A percentile compares a stretch with the other conserved stretches of the same genome.
Conservation (phyloP, 768 basidiomycete species). For the Lyophyllum shimeji region DNA sequence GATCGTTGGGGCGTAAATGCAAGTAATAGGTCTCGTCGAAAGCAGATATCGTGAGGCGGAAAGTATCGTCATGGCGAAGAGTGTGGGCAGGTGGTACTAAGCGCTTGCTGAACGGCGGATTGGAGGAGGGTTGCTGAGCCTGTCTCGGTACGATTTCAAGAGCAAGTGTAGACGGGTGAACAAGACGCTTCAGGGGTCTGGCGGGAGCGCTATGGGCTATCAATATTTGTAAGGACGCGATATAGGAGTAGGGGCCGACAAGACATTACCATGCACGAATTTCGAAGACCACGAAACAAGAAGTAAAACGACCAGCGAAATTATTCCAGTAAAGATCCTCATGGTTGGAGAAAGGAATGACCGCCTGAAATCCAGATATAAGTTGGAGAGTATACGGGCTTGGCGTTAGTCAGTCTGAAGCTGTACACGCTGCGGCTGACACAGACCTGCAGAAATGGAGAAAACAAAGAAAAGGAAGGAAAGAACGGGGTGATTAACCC, state of each 20-base stretch:
- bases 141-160: conserved; percentile 58
- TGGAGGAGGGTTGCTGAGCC: conserved; percentile 19
- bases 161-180: conserved; percentile 48
- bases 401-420: conserved; percentile 22
- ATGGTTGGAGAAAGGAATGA: conserved; percentile 30
- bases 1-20: conserved; percentile 74
- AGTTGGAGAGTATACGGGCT: conserved; percentile 12
- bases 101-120: conserved; percentile 31
- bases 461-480: conserved; percentile 1
- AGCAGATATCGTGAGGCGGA: conserved; percentile 67
- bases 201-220: conserved; percentile 49
- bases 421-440: conserved; percentile 5
- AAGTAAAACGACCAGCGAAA: conserved; percentile 48
- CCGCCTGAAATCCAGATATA: conserved; percentile 24
- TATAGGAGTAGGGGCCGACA: background rate
- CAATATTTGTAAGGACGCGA: conserved; percentile 5
- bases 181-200: conserved; percentile 48
- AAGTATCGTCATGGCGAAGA: conserved; percentile 67
- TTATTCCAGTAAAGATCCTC: conserved; percentile 29
- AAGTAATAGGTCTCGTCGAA: conserved; percentile 68
- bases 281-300: conserved; percentile 31
- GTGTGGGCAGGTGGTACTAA: conserved; percentile 38
- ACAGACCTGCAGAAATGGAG: conserved; percentile 17
- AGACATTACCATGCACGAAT: conserved; percentile 28
- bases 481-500: background rate